Percentiles rank a stretch among this genome's conserved stretches.
Conservation (phyloP, 2,329 filamentous ascomycete genomes). For the Curvularia verruculosa region DNA sequence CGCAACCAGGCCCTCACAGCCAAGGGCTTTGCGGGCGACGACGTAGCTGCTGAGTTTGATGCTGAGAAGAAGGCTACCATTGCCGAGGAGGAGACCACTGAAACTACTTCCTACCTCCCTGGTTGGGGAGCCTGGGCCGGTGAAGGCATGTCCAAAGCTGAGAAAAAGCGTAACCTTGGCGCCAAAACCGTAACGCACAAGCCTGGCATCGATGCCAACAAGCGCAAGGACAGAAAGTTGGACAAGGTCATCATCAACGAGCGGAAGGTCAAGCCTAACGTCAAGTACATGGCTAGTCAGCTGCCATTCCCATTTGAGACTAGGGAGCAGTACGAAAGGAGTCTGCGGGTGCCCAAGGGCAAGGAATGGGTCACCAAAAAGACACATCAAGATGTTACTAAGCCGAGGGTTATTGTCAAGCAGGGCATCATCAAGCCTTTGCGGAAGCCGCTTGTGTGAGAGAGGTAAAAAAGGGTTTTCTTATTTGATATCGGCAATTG, state of each 20-base stretch:
- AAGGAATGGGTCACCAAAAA: conserved; percentile 97
- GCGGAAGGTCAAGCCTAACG: conserved; percentile 88
- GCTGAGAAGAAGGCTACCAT: conserved; percentile 76
- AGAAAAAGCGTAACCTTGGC: conserved; percentile 58
- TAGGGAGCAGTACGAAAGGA: conserved; percentile 86
- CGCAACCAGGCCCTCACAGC: conserved; percentile 72
- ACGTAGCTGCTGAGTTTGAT: conserved; percentile 80
- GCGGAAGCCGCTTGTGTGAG: conserved; percentile 69
- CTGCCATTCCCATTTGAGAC: conserved; percentile 92
- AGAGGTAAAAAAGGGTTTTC: background rate
- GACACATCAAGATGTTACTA: conserved; percentile 86
- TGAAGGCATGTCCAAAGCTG: conserved; percentile 75
- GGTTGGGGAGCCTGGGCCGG: conserved; percentile 96
- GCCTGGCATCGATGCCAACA: conserved; percentile 74
- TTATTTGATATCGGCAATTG: background rate
- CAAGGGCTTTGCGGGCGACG: conserved; percentile 83
- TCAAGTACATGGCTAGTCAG: conserved; percentile 81
- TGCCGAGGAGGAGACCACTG: conserved; percentile 80
- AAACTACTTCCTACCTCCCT: conserved; percentile 82
- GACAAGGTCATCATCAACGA: conserved; percentile 90
- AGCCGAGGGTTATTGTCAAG: conserved; percentile 88
- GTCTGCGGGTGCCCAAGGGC: conserved; percentile 83
- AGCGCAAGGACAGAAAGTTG: conserved; percentile 82
- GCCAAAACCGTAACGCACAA: conserved; percentile 66
- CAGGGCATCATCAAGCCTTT: conserved; percentile 92